Conservation (phyloP, 352 stramenopile species). For the Pythium utonaiense region DNA sequence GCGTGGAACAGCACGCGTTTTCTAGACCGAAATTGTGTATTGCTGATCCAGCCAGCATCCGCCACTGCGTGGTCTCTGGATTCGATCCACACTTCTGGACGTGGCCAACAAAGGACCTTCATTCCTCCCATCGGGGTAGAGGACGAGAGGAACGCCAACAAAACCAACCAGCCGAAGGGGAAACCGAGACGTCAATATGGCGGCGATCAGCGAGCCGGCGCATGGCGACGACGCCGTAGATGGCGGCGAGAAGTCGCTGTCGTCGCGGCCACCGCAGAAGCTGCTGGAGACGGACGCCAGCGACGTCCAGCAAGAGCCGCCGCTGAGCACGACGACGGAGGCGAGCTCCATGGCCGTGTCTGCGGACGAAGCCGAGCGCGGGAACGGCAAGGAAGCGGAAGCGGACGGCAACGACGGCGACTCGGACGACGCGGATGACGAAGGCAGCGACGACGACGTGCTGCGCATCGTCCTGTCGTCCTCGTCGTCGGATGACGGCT, state of each 20-base stretch:
- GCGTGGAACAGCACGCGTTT: no score
- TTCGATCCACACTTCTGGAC: constrained; percentile 6
- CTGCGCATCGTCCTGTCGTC: constrained; percentile 37
- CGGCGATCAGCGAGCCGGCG: constrained; percentile 7
- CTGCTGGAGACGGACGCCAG: not conserved
- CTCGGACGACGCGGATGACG: constrained; percentile 32
- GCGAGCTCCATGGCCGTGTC: constrained; percentile 19
- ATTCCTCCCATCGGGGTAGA: constrained; percentile 11
- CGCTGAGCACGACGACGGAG: constrained; percentile 22
- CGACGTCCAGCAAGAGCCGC: constrained; percentile 10
- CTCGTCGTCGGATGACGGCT: constrained; percentile 1
- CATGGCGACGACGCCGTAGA: not conserved
- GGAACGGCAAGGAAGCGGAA: constrained; percentile 1
- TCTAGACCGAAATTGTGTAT: no score
- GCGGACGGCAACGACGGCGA: constrained; percentile 25
- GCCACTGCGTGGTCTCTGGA: not conserved
- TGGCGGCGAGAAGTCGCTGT: not conserved
- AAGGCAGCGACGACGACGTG: constrained; percentile 39
- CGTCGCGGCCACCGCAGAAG: not conserved
- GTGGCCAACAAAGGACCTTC: constrained; percentile 10
- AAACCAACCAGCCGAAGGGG: not conserved
- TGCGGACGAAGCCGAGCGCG: constrained; percentile 5
- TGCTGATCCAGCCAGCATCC: not conserved
- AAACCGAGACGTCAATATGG: constrained; percentile 9
- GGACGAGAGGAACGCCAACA: not conserved